These are phyloP conservation scores for Umbelopsis sp. DNA, from an alignment of 192 early-diverging fungal genomes.

Conservation along the genomic window DNA sequence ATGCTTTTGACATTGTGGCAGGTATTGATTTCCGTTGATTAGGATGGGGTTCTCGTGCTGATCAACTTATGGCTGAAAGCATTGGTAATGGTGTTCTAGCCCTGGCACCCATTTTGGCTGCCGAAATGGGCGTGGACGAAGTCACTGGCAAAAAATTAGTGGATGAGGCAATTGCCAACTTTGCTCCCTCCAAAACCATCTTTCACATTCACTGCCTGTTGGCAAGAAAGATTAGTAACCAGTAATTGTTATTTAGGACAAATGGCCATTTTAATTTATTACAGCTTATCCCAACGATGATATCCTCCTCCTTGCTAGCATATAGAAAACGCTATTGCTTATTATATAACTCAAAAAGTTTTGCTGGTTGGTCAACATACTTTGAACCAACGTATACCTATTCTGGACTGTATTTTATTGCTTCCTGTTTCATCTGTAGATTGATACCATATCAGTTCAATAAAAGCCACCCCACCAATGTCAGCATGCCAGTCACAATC, in stretches of 20 bases:
- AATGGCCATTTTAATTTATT: background rate
- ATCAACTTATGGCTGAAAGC: conserved; percentile 3
- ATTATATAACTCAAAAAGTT: too few relatives aligned
- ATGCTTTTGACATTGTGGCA: background rate
- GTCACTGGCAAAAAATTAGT: background rate
- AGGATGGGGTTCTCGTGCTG: conserved; percentile 3
- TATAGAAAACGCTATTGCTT: background rate
- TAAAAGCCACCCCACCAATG: too few relatives aligned
- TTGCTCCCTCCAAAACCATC: background rate
- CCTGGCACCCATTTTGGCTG: background rate
- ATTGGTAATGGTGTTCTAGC: background rate
- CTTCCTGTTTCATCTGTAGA: too few relatives aligned
- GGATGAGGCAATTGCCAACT: background rate
- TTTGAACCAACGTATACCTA: too few relatives aligned
- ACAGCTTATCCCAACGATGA: background rate
- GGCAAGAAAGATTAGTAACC: background rate
- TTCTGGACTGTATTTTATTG: too few relatives aligned
- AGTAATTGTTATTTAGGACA: background rate
- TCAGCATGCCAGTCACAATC: conserved; percentile 2
- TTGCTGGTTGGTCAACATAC: too few relatives aligned
- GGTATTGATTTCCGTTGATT: background rate
- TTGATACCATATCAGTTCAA: too few relatives aligned
- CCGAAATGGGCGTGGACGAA: background rate
- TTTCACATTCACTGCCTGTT: background rate
- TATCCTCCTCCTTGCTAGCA: background rate